These are phyloP conservation scores for Cryptococcus neoformans DNA, from an alignment of 1,284 basidiomycete species.

Conservation along the genomic window DNA sequence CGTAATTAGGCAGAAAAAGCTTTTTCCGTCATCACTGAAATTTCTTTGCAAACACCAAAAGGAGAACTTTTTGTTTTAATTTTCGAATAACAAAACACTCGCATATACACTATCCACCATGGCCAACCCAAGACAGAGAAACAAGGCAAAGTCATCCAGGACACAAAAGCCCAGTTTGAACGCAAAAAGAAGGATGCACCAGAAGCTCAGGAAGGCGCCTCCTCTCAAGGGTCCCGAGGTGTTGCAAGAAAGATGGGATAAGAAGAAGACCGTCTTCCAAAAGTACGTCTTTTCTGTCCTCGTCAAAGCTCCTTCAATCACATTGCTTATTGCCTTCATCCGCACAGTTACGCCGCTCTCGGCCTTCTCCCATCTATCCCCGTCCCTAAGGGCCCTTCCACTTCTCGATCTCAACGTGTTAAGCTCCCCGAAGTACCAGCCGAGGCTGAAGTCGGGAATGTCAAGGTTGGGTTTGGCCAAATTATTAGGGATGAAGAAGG, in stretches of 20 bases:
- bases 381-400: slow-evolving; percentile 26
- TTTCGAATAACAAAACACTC: background rate
- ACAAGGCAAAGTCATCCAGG: slow-evolving; percentile 40
- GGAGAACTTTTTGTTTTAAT: background rate
- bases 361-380: slow-evolving; percentile 46
- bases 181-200: slow-evolving; percentile 38
- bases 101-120: slow-evolving; percentile 51
- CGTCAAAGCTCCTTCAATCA: background rate
- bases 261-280: slow-evolving; percentile 82
- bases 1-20: background rate
- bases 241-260: slow-evolving; percentile 84
- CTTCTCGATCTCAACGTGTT: slow-evolving; percentile 27
- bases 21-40: slow-evolving; percentile 1
- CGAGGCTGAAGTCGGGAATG: slow-evolving; percentile 1
- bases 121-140: slow-evolving; percentile 85
- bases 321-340: background rate
- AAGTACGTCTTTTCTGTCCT: slow-evolving; percentile 61
- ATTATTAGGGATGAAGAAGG: slow-evolving; percentile 82
- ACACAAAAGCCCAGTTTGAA: slow-evolving; percentile 32
- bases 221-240: slow-evolving; percentile 79
- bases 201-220: slow-evolving; percentile 60
- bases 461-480: slow-evolving; percentile 63
- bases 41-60: background rate
- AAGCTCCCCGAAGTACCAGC: slow-evolving; percentile 55
- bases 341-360: slow-evolving; percentile 45